These are phyloP conservation scores for Pseudogymnoascus sp. DNA, from an alignment of 2,329 filamentous ascomycete species.

Conservation along the genomic window DNA sequence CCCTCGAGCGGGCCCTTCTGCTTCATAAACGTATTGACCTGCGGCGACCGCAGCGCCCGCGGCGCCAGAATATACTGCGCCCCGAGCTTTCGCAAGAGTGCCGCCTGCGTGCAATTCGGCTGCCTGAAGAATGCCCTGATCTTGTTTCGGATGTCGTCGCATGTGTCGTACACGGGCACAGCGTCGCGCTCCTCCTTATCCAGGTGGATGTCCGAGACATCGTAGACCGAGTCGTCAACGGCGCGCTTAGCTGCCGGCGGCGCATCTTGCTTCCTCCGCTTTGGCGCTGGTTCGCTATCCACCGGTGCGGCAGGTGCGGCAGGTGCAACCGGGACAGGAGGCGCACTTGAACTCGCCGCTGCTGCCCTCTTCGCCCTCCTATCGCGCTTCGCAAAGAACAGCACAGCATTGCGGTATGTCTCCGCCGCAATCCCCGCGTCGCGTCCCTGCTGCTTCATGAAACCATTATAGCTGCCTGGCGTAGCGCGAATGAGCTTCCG, in stretches of 20 bases:
- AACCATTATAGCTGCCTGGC: constrained; percentile 33
- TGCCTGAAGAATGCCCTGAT: constrained; percentile 44
- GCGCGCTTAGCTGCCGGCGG: neutral
- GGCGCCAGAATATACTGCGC: constrained; percentile 33
- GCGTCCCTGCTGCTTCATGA: constrained; percentile 42
- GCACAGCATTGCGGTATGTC: constrained; percentile 31
- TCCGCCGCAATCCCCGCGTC: constrained; percentile 31
- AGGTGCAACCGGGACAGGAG: neutral
- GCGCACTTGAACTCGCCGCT: constrained; percentile 3
- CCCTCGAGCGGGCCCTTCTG: constrained; percentile 43
- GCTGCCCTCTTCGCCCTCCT: constrained; percentile 30
- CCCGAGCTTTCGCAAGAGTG: constrained; percentile 43
- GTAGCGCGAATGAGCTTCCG: constrained; percentile 33
- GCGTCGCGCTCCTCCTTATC: constrained; percentile 39
- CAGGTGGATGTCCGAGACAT: constrained; percentile 38
- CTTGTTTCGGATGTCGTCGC: constrained; percentile 51
- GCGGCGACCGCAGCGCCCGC: constrained; percentile 35
- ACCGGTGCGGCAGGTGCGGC: neutral
- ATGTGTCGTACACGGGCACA: constrained; percentile 49
- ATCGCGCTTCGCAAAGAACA: constrained; percentile 46
- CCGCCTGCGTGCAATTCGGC: constrained; percentile 42
- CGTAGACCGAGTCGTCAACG: constrained; percentile 22
- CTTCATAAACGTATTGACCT: constrained; percentile 42
- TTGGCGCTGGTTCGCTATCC: neutral
- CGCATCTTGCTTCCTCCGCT: neutral